A percentile compares a stretch with the other conserved stretches of the same genome.
Evolutionary conservation across 202 grass and related monocot species (phyloP).

Genomic region (Saccharum hybrid): DNA sequence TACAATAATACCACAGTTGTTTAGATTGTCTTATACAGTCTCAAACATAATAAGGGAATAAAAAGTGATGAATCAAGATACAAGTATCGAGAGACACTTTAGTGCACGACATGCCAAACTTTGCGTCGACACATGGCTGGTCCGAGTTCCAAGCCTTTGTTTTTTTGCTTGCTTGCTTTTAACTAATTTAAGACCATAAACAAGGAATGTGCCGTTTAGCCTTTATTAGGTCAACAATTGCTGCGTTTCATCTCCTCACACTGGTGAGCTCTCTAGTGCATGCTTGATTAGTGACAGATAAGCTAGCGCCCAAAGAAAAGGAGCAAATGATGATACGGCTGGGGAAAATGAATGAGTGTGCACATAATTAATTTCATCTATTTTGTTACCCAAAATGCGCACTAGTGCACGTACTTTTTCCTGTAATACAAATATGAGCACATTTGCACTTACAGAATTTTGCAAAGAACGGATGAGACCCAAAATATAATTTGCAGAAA

Average conservation of each 20-base stretch:
- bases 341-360: not conserved
- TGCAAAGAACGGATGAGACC: not conserved
- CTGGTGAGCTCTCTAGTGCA: conserved; percentile 10
- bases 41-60: conserved; percentile 37
- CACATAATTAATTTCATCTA: not conserved
- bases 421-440: not conserved
- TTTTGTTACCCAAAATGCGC: not conserved
- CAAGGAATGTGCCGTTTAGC: conserved; percentile 17
- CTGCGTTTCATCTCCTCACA: conserved; percentile 15
- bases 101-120: conserved; percentile 48
- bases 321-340: not conserved
- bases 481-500: not conserved
- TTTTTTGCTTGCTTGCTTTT: conserved; percentile 15
- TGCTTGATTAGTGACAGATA: conserved; percentile 33
- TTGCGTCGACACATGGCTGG: conserved; percentile 45
- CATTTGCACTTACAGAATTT: not conserved
- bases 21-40: not conserved
- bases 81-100: conserved; percentile 24
- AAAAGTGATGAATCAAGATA: conserved; percentile 27
- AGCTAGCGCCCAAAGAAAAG: not conserved
- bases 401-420: not conserved
- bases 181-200: conserved; percentile 2
- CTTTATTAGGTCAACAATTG: conserved; percentile 49
- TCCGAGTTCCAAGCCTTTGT: conserved; percentile 18
- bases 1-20: not conserved